Evolutionary conservation across 208 protist genomes (phyloP).

Genomic region (Tritrichomonas musculus): DNA sequence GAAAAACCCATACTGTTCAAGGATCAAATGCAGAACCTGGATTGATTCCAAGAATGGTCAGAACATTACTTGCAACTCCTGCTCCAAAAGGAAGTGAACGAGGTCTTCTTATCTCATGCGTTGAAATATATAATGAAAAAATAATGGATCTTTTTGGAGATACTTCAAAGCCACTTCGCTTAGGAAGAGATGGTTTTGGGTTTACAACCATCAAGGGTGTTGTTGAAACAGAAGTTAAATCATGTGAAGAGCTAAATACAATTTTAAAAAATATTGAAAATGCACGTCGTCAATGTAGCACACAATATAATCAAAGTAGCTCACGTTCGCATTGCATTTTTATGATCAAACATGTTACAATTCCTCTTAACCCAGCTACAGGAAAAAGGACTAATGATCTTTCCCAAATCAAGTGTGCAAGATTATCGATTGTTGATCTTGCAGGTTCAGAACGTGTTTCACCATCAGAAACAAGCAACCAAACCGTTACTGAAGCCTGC

Average conservation of each 20-base stretch:
- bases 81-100: not conserved
- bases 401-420: not conserved
- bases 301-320: not conserved
- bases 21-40: not conserved
- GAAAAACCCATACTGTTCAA: not conserved
- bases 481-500: not conserved
- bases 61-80: not conserved
- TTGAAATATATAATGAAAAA: constrained; percentile 23
- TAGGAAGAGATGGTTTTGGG: constrained; percentile 17
- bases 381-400: not conserved
- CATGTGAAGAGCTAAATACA: not conserved
- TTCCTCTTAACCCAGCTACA: not conserved
- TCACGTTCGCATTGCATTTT: constrained; percentile 28
- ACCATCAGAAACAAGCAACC: not conserved
- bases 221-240: not conserved
- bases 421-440: not conserved
- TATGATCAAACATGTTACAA: not conserved
- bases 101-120: not conserved
- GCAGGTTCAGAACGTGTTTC: constrained; percentile 3
- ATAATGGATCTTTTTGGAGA: not conserved
- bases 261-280: not conserved
- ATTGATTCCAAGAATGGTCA: not conserved
- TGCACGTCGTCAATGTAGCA: not conserved
- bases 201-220: not conserved
- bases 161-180: not conserved